These are phyloP conservation scores for Yueomyces sinensis DNA, from an alignment of 805 yeast species.

Conservation along the genomic window DNA sequence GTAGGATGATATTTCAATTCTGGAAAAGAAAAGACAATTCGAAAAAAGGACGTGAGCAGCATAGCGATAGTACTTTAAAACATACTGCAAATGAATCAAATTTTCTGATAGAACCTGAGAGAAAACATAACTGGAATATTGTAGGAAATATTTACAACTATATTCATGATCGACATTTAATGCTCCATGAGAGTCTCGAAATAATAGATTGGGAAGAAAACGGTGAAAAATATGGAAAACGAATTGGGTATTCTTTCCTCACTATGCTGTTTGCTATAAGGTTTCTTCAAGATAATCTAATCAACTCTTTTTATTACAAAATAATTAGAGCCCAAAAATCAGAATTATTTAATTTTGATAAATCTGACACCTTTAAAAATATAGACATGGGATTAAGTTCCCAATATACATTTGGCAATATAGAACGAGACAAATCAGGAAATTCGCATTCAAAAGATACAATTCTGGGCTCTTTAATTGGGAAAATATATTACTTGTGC, in stretches of 20 bases:
- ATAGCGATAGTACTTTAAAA: too few species aligned
- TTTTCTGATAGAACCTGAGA: too few species aligned
- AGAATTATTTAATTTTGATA: conserved; percentile 17
- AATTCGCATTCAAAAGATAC: too few species aligned
- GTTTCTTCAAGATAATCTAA: conserved; percentile 18
- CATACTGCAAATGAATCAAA: too few species aligned
- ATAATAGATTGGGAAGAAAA: conserved; percentile 22
- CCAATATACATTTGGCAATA: too few species aligned
- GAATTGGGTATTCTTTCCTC: conserved; percentile 14
- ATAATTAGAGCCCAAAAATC: conserved; percentile 9
- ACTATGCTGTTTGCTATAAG: conserved; percentile 10
- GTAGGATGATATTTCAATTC: too few species aligned
- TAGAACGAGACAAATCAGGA: too few species aligned
- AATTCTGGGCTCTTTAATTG: too few species aligned
- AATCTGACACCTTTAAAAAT: conserved; percentile 12
- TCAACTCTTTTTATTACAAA: conserved; percentile 15
- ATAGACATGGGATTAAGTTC: conserved; percentile 2
- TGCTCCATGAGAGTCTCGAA: conserved; percentile 12
- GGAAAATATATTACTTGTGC: conserved; percentile 7
- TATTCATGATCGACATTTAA: conserved; percentile 11
- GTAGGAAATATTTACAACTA: background rate
- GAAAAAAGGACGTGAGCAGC: too few species aligned
- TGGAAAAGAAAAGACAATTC: too few species aligned
- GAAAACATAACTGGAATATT: too few species aligned
- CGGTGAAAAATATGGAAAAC: conserved; percentile 13